Conservation (phyloP, 306 rosid genomes). For the Cercis canadensis region DNA sequence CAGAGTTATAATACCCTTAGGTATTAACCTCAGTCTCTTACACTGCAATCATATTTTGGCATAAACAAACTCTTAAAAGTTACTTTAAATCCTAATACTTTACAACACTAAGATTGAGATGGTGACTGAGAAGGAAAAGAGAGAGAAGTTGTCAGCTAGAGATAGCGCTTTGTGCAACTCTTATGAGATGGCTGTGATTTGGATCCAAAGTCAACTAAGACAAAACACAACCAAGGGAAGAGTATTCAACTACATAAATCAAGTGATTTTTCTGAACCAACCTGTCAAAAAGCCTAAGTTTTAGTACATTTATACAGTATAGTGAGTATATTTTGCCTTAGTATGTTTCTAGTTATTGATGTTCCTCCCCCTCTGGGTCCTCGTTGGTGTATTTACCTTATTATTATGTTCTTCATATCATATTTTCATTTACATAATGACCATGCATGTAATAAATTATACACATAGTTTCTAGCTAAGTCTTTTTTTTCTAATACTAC, state of each 20-base stretch:
- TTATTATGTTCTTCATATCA: neutral
- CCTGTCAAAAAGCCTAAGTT: conserved; percentile 15
- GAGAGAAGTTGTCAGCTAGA: conserved; percentile 40
- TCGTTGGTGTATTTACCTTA: conserved; percentile 71
- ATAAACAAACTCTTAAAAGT: conserved; percentile 25
- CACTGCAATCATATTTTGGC: conserved; percentile 19
- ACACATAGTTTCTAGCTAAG: neutral
- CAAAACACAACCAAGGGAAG: conserved; percentile 63
- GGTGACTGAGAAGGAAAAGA: conserved; percentile 60
- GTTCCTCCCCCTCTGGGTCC: conserved; percentile 79
- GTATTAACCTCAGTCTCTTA: neutral
- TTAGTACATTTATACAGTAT: neutral
- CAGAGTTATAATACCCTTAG: neutral
- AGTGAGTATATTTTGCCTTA: conserved; percentile 55
- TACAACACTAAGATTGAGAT: conserved; percentile 69
- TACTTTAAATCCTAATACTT: conserved; percentile 11
- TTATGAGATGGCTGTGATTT: conserved; percentile 78
- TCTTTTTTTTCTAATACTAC: neutral
- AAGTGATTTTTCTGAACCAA: conserved; percentile 51
- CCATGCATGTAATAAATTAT: conserved; percentile 4
- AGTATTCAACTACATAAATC: conserved; percentile 58
- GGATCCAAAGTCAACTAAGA: conserved; percentile 78
- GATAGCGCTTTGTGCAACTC: conserved; percentile 57
- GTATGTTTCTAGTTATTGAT: conserved; percentile 79
- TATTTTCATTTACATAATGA: conserved; percentile 2